Evolutionary conservation across 495 filamentous ascomycete species (phyloP).

Genomic region (Penicillium lagena): DNA sequence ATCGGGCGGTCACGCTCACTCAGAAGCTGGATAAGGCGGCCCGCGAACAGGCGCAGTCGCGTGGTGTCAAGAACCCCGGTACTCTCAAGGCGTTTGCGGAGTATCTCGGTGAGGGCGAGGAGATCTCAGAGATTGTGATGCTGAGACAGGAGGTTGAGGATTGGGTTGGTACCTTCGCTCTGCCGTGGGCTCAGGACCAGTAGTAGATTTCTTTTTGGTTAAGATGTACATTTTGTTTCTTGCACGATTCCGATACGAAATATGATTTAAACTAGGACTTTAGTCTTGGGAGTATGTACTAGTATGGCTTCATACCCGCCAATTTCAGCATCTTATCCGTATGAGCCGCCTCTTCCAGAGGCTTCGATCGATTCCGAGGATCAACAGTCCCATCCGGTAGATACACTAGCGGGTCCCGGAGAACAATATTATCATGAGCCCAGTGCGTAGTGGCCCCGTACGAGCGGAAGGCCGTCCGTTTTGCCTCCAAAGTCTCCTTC

Average conservation of each 20-base stretch:
- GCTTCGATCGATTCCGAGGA: conserved; percentile 25
- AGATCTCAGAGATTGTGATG: conserved; percentile 77
- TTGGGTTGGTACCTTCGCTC: conserved; percentile 88
- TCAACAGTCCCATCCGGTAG: conserved; percentile 22
- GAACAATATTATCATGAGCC: conserved; percentile 28
- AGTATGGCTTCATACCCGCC: conserved; percentile 27
- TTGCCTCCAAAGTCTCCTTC: conserved; percentile 21
- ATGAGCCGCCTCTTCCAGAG: conserved; percentile 24
- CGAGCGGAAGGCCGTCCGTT: conserved; percentile 27
- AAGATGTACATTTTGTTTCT: conserved; percentile 18
- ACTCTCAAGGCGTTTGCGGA: conserved; percentile 82
- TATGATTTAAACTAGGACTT: conserved; percentile 15
- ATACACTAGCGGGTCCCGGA: conserved; percentile 10
- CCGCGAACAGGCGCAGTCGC: conserved; percentile 65
- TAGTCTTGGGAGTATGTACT: background rate
- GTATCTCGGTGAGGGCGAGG: conserved; percentile 74
- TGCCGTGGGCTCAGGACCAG: conserved; percentile 68
- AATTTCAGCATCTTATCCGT: conserved; percentile 25
- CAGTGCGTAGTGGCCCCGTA: conserved; percentile 37
- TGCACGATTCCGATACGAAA: conserved; percentile 14
- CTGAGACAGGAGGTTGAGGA: conserved; percentile 86
- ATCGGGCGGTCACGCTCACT: conserved; percentile 80
- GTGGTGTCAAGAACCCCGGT: conserved; percentile 67
- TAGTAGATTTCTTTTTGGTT: conserved; percentile 16
- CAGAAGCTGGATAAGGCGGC: conserved; percentile 77